Conservation (phyloP, 2,329 filamentous ascomycete genomes). For the Colletotrichum acutatum region DNA sequence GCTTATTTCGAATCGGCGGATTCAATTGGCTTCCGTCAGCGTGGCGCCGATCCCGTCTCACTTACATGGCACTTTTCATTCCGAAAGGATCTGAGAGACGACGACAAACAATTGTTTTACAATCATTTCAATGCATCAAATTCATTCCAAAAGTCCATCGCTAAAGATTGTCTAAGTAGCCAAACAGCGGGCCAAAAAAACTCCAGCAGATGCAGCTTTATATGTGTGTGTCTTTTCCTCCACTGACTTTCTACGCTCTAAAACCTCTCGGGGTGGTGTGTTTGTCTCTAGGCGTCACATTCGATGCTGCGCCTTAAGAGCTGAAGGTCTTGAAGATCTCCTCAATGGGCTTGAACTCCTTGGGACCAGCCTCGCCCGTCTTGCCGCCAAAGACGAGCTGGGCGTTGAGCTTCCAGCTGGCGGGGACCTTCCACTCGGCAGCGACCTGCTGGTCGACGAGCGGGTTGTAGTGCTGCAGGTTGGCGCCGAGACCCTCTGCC, state of each 20-base stretch:
- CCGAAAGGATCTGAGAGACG: too few relatives aligned
- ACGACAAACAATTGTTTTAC: neutral
- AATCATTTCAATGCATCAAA: constrained; percentile 32
- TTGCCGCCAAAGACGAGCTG: constrained; percentile 86
- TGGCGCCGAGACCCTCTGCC: constrained; percentile 85
- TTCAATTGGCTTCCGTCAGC: neutral
- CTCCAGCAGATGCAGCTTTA: constrained; percentile 19
- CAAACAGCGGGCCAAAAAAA: neutral
- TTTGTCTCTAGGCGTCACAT: neutral
- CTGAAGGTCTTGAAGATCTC: constrained; percentile 75
- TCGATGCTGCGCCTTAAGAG: constrained; percentile 53
- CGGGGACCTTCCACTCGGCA: constrained; percentile 75
- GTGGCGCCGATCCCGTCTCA: neutral
- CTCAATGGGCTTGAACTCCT: constrained; percentile 73
- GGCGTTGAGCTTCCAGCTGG: constrained; percentile 80
- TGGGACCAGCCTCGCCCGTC: constrained; percentile 67
- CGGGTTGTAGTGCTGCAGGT: constrained; percentile 95
- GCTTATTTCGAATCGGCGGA: constrained; percentile 6
- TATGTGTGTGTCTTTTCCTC: neutral
- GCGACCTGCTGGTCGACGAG: constrained; percentile 80
- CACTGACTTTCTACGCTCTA: neutral
- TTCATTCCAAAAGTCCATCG: constrained; percentile 24
- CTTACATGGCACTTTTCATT: neutral
- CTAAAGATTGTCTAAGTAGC: constrained; percentile 5
- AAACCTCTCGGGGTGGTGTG: neutral